Base-by-base conservation (phyloP, 495 filamentous ascomycete species). In the Xylaria grammica region DNA sequence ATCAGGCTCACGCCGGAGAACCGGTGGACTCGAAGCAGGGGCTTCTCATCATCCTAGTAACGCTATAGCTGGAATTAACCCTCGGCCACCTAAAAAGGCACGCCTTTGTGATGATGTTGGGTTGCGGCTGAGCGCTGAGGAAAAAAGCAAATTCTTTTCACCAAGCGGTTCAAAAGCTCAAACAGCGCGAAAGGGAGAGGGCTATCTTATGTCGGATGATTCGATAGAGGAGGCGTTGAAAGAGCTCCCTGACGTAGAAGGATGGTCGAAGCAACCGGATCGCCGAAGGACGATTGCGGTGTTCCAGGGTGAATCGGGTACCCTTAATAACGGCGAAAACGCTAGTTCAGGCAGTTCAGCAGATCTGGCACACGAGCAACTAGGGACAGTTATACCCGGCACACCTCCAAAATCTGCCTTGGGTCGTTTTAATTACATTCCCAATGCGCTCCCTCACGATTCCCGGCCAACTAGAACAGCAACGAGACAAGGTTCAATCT, bases 81-180 rank as follows among this genome's bases (percentile, higher is more conserved):
- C 50, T 63, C 65, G 80, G 56, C 81, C 81, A 58, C 73, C 79
- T 59, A 83, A 83, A 75, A 83, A 83, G 72, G 77, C 78, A 55
- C 76, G 81, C 30, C 62, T 83, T 27, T 83, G 81, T 34, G 76
- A 80, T 7, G 61, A 63, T 29, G 58, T 60, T 54, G 57, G 60
- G 22, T 65, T 20, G 19, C 50, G 62, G 30, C 27, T 64, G 60
- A 32, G 62, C n/a, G 50, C 69, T 20, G 71, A 73, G 27, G 71
- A 75, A 52, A 74, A 59, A 24, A 83, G 81, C 68, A 80, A 75
- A 45, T 83, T 79, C 66, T 83, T 83, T 55, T 36, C 76, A 29
- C 53, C 63, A 5, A 48, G 22, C 2, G 65, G 67, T 40, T 24
- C 53, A 7, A 74, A 76, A 49, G 62, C 58, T 15, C 38, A 62